Conservation (phyloP, 768 basidiomycete species). For the Mycena crocata region DNA sequence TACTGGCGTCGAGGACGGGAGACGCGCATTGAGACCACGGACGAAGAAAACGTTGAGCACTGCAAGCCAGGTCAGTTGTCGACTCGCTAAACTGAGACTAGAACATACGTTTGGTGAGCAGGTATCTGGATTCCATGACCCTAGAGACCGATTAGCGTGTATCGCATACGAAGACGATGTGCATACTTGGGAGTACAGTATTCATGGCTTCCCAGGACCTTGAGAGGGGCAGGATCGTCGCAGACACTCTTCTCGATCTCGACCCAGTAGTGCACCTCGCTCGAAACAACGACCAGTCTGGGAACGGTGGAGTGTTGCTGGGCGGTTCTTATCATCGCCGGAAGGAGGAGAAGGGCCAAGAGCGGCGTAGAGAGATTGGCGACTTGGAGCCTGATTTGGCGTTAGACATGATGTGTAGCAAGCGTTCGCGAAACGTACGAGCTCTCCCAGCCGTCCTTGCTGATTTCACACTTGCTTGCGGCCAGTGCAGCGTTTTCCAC, state of each 20-base stretch:
- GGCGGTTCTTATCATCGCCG: conserved; percentile 38
- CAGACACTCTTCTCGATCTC: conserved; percentile 1
- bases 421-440: neutral
- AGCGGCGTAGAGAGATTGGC: conserved; percentile 45
- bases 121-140: neutral
- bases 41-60: conserved; percentile 37
- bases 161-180: neutral
- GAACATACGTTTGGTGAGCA: conserved; percentile 22
- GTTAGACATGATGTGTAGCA: neutral
- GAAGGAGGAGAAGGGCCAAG: conserved; percentile 43
- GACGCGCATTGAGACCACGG: conserved; percentile 13
- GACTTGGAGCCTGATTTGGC: conserved; percentile 42
- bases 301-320: conserved; percentile 10
- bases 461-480: neutral
- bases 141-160: neutral
- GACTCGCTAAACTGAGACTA: neutral
- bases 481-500: conserved; percentile 18
- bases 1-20: conserved; percentile 23
- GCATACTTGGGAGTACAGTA: conserved; percentile 25
- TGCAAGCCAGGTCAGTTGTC: neutral
- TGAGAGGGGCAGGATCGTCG: conserved; percentile 27
- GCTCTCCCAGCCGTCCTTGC: conserved; percentile 5
- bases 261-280: conserved; percentile 38
- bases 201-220: conserved; percentile 26
- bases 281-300: conserved; percentile 40